These are phyloP conservation scores for Fomes fomentarius DNA, from an alignment of 1,284 basidiomycete species.

Conservation along the genomic window DNA sequence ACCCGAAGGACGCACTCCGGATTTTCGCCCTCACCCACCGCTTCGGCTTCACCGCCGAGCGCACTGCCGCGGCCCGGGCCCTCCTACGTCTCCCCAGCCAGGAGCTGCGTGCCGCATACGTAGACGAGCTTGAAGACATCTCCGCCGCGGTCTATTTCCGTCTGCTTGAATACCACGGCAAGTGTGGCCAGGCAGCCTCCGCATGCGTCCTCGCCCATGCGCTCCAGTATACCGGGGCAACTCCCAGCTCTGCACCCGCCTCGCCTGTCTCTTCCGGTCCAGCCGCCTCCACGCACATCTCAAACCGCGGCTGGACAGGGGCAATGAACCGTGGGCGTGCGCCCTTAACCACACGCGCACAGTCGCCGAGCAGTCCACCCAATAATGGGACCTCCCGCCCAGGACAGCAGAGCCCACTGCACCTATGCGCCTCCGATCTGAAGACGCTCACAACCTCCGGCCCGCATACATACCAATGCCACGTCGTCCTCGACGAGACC, in stretches of 20 bases:
- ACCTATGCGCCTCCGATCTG: no score
- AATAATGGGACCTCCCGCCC: no score
- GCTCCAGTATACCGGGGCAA: slow-evolving; percentile 7
- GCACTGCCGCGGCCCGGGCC: slow-evolving; percentile 9
- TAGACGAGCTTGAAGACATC: slow-evolving; percentile 22
- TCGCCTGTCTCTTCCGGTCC: not conserved
- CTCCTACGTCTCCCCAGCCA: slow-evolving; percentile 12
- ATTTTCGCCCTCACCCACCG: slow-evolving; percentile 38
- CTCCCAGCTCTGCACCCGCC: not conserved
- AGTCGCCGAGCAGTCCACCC: no score
- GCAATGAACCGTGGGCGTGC: no score
- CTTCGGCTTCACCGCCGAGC: slow-evolving; percentile 7
- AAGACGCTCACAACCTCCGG: no score
- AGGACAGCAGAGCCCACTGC: slow-evolving; percentile 4
- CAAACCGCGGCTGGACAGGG: not conserved
- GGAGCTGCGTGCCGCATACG: slow-evolving; percentile 13
- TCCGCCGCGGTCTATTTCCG: slow-evolving; percentile 23
- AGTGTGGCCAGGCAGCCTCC: slow-evolving; percentile 12
- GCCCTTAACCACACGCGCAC: no score
- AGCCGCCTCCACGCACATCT: not conserved
- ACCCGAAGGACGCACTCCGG: slow-evolving; percentile 35
- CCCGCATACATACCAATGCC: slow-evolving; percentile 4
- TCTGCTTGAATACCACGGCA: slow-evolving; percentile 19
- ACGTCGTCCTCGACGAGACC: slow-evolving; percentile 17
- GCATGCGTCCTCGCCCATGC: slow-evolving; percentile 14